phyloP scores from a whole-genome alignment of 164 flowering plant genomes.

The Hamamelis virginiana region DNA sequence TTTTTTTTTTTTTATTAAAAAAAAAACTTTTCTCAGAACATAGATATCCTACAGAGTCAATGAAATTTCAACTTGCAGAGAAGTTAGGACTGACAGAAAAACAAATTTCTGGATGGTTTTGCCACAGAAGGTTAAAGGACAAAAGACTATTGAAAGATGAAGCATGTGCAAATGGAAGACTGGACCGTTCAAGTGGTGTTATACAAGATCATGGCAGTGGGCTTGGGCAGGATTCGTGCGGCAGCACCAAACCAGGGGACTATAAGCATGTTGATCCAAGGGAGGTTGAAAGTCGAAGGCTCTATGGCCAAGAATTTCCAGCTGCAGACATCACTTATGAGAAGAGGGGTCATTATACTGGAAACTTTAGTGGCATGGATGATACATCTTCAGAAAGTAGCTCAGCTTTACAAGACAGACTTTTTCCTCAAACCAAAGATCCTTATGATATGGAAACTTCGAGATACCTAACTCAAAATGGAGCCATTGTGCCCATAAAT shows the following conservation, averaged over 20 bases:
- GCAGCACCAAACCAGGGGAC: slow-evolving; percentile 84
- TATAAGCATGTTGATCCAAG: slow-evolving; percentile 48
- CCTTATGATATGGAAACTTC: slow-evolving; percentile 32
- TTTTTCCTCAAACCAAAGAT: slow-evolving; percentile 29
- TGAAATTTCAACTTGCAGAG: slow-evolving; percentile 63
- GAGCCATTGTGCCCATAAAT: slow-evolving; percentile 19
- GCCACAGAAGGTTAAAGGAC: slow-evolving; percentile 94
- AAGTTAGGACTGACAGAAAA: slow-evolving; percentile 78
- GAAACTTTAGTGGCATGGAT: slow-evolving; percentile 31
- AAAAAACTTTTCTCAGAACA: slow-evolving; percentile 62
- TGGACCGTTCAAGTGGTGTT: slow-evolving; percentile 76
- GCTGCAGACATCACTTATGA: slow-evolving; percentile 35
- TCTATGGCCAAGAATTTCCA: slow-evolving; percentile 35
- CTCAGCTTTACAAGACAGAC: slow-evolving; percentile 50
- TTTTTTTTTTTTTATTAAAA: too few species aligned
- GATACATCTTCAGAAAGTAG: slow-evolving; percentile 81
- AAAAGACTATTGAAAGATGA: slow-evolving; percentile 56
- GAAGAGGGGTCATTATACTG: slow-evolving; percentile 27
- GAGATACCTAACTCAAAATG: slow-evolving; percentile 31
- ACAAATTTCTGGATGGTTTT: slow-evolving; percentile 95
- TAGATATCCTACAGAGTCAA: slow-evolving; percentile 73
- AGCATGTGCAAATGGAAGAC: slow-evolving; percentile 47
- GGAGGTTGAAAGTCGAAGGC: slow-evolving; percentile 81
- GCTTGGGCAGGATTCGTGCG: slow-evolving; percentile 84
- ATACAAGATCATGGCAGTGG: slow-evolving; percentile 85